A percentile compares a stretch with the other conserved stretches of the same genome.
These are phyloP conservation scores for Letharia columbiana DNA, from an alignment of 495 filamentous ascomycete genomes.

Conservation along the genomic window DNA sequence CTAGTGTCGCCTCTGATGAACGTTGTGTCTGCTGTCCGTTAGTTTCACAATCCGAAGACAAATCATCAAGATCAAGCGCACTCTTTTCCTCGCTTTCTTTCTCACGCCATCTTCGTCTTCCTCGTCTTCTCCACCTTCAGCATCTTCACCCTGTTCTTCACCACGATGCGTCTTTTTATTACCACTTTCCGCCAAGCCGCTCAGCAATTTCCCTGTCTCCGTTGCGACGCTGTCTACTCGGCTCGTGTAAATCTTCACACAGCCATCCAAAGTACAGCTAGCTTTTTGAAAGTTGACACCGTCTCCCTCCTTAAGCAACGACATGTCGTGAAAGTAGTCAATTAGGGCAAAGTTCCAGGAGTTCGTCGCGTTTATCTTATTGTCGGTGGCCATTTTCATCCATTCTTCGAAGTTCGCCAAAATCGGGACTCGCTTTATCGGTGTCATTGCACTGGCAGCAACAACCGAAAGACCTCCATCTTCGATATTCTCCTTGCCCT, in stretches of 20 bases:
- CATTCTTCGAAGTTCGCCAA: slow-evolving; percentile 98
- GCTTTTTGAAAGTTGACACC: slow-evolving; percentile 98
- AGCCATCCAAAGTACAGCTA: slow-evolving; percentile 95
- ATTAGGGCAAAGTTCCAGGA: slow-evolving; percentile 99
- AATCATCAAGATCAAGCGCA: slow-evolving; percentile 23
- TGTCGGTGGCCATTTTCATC: slow-evolving; percentile 99
- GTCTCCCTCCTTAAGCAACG: slow-evolving; percentile 88
- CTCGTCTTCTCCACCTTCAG: slow-evolving; percentile 71
- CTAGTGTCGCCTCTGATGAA: slow-evolving; percentile 86
- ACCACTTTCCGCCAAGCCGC: slow-evolving; percentile 85
- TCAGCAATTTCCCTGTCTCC: slow-evolving; percentile 91
- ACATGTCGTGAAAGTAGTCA: slow-evolving; percentile 99
- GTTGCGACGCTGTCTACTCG: slow-evolving; percentile 97
- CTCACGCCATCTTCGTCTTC: slow-evolving; percentile 66
- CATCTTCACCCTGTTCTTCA: slow-evolving; percentile 54
- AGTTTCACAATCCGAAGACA: slow-evolving; percentile 13
- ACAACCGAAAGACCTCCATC: slow-evolving; percentile 55
- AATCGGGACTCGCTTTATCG: slow-evolving; percentile 92
- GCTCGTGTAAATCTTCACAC: slow-evolving; percentile 98
- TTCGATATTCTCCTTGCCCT: slow-evolving; percentile 49
- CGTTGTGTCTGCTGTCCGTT: slow-evolving; percentile 47
- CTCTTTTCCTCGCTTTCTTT: slow-evolving; percentile 69
- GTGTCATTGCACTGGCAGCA: slow-evolving; percentile 66
- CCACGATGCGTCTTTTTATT: slow-evolving; percentile 63
- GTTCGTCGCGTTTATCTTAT: slow-evolving; percentile 98